Conservation (phyloP, 345 rosid species). For the Trapa bicornis region DNA sequence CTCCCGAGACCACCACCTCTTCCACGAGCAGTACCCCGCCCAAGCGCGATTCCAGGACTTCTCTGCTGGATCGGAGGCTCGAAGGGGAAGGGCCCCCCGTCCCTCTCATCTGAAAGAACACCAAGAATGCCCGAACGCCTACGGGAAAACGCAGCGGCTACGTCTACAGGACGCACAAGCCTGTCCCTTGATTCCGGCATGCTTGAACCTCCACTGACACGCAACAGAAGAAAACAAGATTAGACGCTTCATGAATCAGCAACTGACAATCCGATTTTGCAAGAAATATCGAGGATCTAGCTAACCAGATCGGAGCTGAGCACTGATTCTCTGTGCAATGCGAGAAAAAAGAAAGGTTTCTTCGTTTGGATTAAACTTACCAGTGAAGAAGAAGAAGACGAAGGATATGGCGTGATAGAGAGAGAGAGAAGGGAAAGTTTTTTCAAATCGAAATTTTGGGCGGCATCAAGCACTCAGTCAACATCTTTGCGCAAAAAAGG, state of each 20-base stretch:
- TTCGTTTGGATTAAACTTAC: background rate
- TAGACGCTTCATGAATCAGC: background rate
- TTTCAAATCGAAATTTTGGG: background rate
- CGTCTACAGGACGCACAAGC: constrained; percentile 37
- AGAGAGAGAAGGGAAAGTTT: background rate
- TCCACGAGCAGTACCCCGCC: constrained; percentile 2
- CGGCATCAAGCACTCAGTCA: background rate
- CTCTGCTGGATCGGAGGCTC: constrained; percentile 9
- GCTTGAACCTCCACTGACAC: constrained; percentile 8
- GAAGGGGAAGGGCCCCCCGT: constrained; percentile 17
- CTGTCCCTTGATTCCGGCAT: constrained; percentile 71
- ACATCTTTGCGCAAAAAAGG: background rate
- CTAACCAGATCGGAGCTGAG: background rate
- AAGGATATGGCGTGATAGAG: no score
- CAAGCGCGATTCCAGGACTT: constrained; percentile 1
- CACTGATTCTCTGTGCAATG: background rate
- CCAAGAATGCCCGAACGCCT: constrained; percentile 26
- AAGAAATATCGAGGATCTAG: background rate
- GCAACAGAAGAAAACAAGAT: background rate
- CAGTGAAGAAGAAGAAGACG: no score
- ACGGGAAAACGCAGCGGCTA: constrained; percentile 26
- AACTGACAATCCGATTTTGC: background rate
- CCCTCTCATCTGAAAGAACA: constrained; percentile 15
- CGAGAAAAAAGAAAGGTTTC: background rate
- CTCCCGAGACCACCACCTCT: constrained; percentile 24